Base-by-base conservation (phyloP, 371 early-diverging fungal genomes). In the Parasitella parasitica region DNA sequence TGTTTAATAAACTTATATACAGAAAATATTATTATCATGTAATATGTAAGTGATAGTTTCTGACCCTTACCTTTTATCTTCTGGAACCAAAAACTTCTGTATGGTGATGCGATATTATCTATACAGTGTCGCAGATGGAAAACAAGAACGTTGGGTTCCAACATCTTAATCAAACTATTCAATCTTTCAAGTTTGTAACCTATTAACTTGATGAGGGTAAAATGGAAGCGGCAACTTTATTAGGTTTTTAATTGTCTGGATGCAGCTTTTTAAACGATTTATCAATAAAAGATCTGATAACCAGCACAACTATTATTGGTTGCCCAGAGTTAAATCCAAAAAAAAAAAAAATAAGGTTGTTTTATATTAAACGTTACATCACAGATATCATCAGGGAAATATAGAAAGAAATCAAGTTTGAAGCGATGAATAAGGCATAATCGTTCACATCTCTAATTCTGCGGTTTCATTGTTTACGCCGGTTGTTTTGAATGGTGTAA, bases 241-340 rank as follows among this genome's bases (percentile, higher is more conserved):
- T n/a, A 38, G 38, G n/a, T 38, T 38, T 38, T 13, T 38, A 13
- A 4, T 38, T 38, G 13, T 38, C n/a, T 11, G 13, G 38, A n/a
- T 38, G 2, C 16, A 38, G 38, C 9, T 7, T 20, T 43, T 20
- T 20, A 20, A 43, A 43, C 9, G 12, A 11, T 20, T 22, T 22
- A 34, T 34, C 52, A 52, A 20, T 3, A 52, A 18, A 52, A 28
- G 52, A 52, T 52, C 52, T 52, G 52, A 52, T 52, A 52, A 52
- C 28, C 18, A 26, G 12, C 9, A 16, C 18, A 18, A 13, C 11
- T 34, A 6, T 52, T 9, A 52, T 52, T 52, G 52, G 52, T 11
- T 52, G n/a, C 18, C 52, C 34, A 28, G 52, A 16, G 34, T 52
- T 34, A 49, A 49, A 28, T n/a, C 28, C 13, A 49, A 27, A 13